phyloP scores from a whole-genome alignment of 805 yeast species.

The Sugiyamaella boreocaroliniensis region DNA sequence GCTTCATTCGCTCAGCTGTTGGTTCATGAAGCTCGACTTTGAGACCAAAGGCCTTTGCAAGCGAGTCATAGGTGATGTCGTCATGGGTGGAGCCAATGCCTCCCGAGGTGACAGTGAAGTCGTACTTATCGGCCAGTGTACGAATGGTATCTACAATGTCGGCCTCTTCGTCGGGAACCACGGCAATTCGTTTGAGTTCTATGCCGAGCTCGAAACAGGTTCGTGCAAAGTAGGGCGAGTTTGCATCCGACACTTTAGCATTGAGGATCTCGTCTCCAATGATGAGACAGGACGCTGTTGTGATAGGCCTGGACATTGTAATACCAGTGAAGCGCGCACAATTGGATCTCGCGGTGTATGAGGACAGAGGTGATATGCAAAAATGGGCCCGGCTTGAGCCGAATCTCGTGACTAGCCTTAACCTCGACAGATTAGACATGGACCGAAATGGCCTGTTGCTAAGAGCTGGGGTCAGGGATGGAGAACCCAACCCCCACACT shows the following conservation, averaged over 20 bases:
- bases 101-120: constrained; percentile 64
- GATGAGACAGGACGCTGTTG: constrained; percentile 33
- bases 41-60: constrained; percentile 59
- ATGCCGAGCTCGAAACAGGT: constrained; percentile 63
- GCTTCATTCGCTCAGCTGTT: constrained; percentile 55
- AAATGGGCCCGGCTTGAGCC: too few species aligned
- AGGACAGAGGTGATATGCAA: too few species aligned
- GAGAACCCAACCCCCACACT: too few species aligned
- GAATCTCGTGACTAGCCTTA: too few species aligned
- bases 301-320: constrained; percentile 2
- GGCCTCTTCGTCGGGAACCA: constrained; percentile 67
- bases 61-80: constrained; percentile 72
- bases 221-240: constrained; percentile 64
- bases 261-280: constrained; percentile 88
- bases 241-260: constrained; percentile 76
- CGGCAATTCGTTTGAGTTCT: constrained; percentile 56
- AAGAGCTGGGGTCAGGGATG: too few species aligned
- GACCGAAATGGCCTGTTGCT: too few species aligned
- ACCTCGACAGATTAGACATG: too few species aligned
- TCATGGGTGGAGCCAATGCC: constrained; percentile 87
- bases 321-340: background rate
- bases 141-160: constrained; percentile 54
- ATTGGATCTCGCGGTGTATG: too few species aligned
- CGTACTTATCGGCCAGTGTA: constrained; percentile 46
- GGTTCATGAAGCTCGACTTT: constrained; percentile 47